A percentile compares a stretch with the other conserved stretches of the same genome.
Conservation (phyloP, 306 rosid genomes). For the Pterocarpus macrocarpus region DNA sequence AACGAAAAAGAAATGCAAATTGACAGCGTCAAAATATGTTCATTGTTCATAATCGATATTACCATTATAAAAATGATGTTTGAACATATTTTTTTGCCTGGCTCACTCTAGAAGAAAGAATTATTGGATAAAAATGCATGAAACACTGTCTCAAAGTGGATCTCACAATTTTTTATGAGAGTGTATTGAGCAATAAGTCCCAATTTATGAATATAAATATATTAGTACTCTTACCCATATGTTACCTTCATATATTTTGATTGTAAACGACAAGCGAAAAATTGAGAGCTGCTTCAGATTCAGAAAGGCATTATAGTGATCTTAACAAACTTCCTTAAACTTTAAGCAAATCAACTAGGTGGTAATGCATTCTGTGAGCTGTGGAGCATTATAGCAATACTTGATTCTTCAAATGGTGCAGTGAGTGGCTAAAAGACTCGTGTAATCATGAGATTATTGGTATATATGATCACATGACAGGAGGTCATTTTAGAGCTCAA, state of each 20-base stretch:
- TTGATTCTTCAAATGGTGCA: slow-evolving; percentile 19
- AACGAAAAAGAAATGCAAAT: not conserved
- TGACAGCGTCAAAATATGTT: not conserved
- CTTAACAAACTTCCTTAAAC: slow-evolving; percentile 35
- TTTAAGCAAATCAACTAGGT: slow-evolving; percentile 28
- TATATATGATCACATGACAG: not conserved
- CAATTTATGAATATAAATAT: too few species aligned
- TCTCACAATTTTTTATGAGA: too few species aligned
- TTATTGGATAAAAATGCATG: too few species aligned
- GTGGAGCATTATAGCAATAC: slow-evolving; percentile 12
- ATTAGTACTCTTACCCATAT: not conserved
- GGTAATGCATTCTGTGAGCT: slow-evolving; percentile 13
- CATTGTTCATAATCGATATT: not conserved
- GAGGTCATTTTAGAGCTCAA: not conserved
- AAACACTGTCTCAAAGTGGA: too few species aligned
- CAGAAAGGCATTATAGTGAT: not conserved
- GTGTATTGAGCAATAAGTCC: too few species aligned
- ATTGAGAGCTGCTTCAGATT: not conserved
- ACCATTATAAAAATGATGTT: too few species aligned
- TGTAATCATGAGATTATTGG: slow-evolving; percentile 4
- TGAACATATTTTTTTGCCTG: too few species aligned
- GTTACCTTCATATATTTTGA: slow-evolving; percentile 1
- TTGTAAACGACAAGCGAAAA: slow-evolving; percentile 11
- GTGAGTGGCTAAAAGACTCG: not conserved
- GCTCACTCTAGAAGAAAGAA: too few species aligned